A percentile compares a stretch with the other conserved stretches of the same genome.
These are phyloP conservation scores for carrot (Daucus carota) DNA, from an alignment of 129 eudicot species.

Conservation along the genomic window DH1_v3.0 NC_030386.2:3064501-3065000, in stretches of 20 bases:
- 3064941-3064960: background rate
- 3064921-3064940: background rate
- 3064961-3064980: background rate
- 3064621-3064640: slow-evolving; percentile 94
- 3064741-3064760: too few relatives aligned
- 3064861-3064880: background rate
- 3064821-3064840: background rate
- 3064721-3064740: background rate
- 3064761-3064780: background rate
- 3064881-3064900: too few relatives aligned
- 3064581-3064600: slow-evolving; percentile 93
- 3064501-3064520: slow-evolving; percentile 99
- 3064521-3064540: slow-evolving; percentile 93
- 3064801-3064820: background rate
- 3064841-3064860: background rate
- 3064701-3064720: background rate
- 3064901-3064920: too few relatives aligned
- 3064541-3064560: slow-evolving; percentile 99
- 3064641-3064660: slow-evolving; percentile 89
- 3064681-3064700: background rate
- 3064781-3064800: background rate
- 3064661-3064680: slow-evolving; percentile 3
- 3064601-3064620: slow-evolving; percentile 89
- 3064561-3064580: slow-evolving; percentile 97
- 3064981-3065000: background rate